These are phyloP conservation scores for Gossypium longicalyx DNA, from an alignment of 345 rosid genomes.

Conservation along the genomic window DNA sequence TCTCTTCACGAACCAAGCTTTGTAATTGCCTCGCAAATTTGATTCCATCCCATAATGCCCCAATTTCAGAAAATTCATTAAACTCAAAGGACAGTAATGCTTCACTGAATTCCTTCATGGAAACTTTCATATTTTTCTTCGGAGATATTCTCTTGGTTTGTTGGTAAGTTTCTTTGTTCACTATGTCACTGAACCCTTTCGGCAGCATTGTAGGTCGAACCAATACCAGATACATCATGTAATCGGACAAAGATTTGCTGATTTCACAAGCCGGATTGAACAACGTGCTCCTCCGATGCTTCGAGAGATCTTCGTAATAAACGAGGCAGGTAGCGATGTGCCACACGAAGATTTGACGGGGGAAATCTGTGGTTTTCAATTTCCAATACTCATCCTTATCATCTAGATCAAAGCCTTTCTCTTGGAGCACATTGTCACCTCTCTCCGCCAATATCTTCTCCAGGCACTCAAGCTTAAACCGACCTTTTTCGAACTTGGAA, in stretches of 20 bases:
- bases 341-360: conserved; percentile 23
- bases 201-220: background rate
- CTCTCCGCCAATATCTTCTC: background rate
- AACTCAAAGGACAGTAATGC: background rate
- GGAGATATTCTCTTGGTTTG: background rate
- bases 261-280: background rate
- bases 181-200: background rate
- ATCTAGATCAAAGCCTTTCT: background rate
- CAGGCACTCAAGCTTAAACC: background rate
- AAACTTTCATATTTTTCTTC: background rate
- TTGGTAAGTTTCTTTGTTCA: background rate
- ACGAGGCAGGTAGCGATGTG: conserved; percentile 30
- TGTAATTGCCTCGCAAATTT: conserved; percentile 8
- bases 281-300: background rate
- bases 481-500: background rate
- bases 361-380: background rate
- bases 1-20: background rate
- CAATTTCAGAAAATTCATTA: background rate
- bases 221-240: background rate
- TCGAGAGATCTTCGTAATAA: background rate
- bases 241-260: conserved; percentile 6
- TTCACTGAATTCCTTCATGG: background rate
- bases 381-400: background rate
- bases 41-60: background rate
- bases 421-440: background rate